Percentiles rank a stretch among this genome's conserved stretches.
Evolutionary conservation across 129 eudicot species (phyloP).

Genomic region (Flaveria bidentis): DNA sequence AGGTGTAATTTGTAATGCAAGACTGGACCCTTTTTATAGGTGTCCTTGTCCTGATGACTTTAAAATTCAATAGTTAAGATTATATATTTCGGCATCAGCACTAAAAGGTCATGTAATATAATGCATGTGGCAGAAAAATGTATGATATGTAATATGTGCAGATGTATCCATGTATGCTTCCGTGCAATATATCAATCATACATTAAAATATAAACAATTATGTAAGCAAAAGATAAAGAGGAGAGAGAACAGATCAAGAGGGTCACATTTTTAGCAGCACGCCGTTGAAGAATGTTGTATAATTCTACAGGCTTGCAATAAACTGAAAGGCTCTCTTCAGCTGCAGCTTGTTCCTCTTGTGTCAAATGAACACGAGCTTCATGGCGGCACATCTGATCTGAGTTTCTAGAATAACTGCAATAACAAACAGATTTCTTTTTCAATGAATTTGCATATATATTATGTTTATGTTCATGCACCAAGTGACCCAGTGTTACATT

Average conservation of each 20-base stretch:
- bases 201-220: constrained; percentile 5
- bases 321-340: constrained; percentile 87
- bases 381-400: constrained; percentile 84
- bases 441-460: constrained; percentile 45
- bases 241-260: constrained; percentile 22
- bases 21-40: neutral
- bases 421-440: constrained; percentile 53
- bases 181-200: constrained; percentile 6
- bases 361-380: constrained; percentile 71
- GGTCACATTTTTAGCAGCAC: constrained; percentile 73
- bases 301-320: constrained; percentile 98
- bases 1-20: constrained; percentile 56
- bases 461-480: constrained; percentile 32
- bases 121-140: constrained; percentile 19
- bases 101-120: constrained; percentile 8
- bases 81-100: constrained; percentile 4
- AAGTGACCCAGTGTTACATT: constrained; percentile 21
- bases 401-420: constrained; percentile 78
- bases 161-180: constrained; percentile 15
- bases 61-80: constrained; percentile 3
- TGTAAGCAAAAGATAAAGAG: neutral
- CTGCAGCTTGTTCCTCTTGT: constrained; percentile 80
- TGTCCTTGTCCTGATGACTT: constrained; percentile 9
- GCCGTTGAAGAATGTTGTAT: constrained; percentile 96
- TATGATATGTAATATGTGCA: constrained; percentile 11